Base-by-base conservation (phyloP, 2,329 filamentous ascomycete genomes). In the Immersiporthe knoxdaviesiana region DNA sequence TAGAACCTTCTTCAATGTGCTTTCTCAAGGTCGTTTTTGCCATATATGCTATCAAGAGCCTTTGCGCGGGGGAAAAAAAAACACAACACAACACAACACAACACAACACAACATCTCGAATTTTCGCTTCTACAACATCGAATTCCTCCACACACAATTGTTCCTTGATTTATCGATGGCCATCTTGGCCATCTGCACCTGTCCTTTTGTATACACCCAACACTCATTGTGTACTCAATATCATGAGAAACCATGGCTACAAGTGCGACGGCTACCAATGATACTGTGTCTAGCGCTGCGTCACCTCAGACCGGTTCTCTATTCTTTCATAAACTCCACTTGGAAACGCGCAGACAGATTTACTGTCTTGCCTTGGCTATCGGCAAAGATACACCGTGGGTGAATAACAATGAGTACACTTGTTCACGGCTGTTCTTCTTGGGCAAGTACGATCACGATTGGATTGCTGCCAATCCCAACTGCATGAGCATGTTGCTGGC, bases 401-500 rank as follows among this genome's bases (percentile, higher is more conserved):
- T 30, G 24, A 18, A 18, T 5, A 18, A 2, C 12, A 3, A 56
- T 8, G 27, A 56, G 2, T 11, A 4, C 16, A 18, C 24, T 18
- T 30, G 24, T 18, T 56, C 24, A 16, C 24, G 27, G 14, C 52
- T 56, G 11, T 56, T 30, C 12, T 56, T 56, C 52, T 8, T 5
- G 27, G 52, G 52, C 52, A 14, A 56, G 5, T 56, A 56, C 27
- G 32, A 56, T 8, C 11, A 32, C 18, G 52, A 32, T 32, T 35
- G 47, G 30, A 54, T 64, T 30, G 11, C 21, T 21, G n/a, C 5
- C 30, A 37, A 24, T 14, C 62, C 62, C 3, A 35, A 47, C 30
- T 64, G 50, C 30, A 37, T 64, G 24, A 44, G 62, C 12, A 47
- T 64, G 4, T 11, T 64, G n/a, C 18, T 35, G 62, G 50, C 30